Base-by-base conservation (phyloP, 139 green algal genomes). In the Closterium sp. region DNA sequence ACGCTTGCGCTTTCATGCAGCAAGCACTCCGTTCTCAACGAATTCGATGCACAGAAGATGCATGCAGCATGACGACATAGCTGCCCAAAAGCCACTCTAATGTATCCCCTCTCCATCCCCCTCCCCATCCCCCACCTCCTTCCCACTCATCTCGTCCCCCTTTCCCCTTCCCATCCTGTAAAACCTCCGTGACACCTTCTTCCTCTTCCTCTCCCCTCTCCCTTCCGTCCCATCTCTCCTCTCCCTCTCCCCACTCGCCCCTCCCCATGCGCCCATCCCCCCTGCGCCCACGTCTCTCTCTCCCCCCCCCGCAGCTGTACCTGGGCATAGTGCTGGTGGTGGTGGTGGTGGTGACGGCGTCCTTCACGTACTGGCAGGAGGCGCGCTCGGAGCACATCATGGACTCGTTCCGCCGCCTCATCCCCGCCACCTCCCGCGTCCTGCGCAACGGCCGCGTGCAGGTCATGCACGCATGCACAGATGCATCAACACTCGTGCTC, bases 401-500 rank as follows among this genome's bases (percentile, higher is more conserved):
- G 96, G 94, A 97, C 31, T 95, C 89, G n/a, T 97, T 98, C 93
- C 96, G 97, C 70, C 95, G 94, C 29, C 91, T 98, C 38, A 95
- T 98, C 9, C 97, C 97, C 30, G 97, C 96, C 50, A 87, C 28
- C 90, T 97, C 95, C 70, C 93, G 95, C 62, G 95, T 95, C 90
- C 91, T 96, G 31, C 88, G 95, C 50, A 86, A 92, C 89, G 92
- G 88, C 31, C 32, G 27, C 22, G n/a, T 32, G 28, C 28, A 30
- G 28, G 28, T 87, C 27, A 87, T 87, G 85, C 85, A 87, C 50
- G 50, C 50, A 70, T 10, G 10, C 45, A 7, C 42, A n/a, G n/a
- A n/a, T n/a, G n/a, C n/a, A n/a, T 38, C 2, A 2, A 38, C 3
- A 3, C 32, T 38, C 32, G 3, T 3, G 3, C 32, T 38, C 32